Evolutionary conservation across 2,329 filamentous ascomycete genomes (phyloP).

Genomic region (Aspergillus fischeri): DNA sequence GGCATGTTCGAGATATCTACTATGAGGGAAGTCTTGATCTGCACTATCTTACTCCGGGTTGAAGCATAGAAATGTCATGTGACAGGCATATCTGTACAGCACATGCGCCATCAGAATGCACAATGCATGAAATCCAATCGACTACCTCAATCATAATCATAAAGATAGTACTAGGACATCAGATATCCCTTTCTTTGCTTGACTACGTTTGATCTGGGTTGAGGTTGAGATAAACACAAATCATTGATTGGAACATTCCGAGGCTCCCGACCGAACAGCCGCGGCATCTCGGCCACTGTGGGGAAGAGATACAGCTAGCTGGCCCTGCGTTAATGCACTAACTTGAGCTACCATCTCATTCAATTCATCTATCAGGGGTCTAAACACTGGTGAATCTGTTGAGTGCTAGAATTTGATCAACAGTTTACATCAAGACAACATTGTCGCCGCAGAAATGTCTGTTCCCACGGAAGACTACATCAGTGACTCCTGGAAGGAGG

Average conservation of each 20-base stretch:
- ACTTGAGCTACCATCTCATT: not conserved
- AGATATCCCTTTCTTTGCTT: not conserved
- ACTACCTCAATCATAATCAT: not conserved
- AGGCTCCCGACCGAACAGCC: not conserved
- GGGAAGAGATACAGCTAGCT: not conserved
- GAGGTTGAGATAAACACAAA: not conserved
- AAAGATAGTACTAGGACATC: not conserved
- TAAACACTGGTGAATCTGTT: not conserved
- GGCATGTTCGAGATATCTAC: not conserved
- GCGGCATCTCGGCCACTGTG: not conserved
- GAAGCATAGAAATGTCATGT: not conserved
- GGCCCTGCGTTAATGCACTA: not conserved
- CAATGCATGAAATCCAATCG: not conserved
- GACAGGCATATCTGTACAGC: not conserved
- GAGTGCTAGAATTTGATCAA: not conserved
- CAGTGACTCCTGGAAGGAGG: constrained; percentile 80
- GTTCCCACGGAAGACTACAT: constrained; percentile 70
- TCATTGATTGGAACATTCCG: not conserved
- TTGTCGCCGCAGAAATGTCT: constrained; percentile 50
- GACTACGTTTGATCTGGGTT: not conserved
- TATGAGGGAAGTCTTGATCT: too few species aligned
- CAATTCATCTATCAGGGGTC: not conserved
- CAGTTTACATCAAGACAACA: not conserved
- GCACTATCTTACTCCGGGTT: too few species aligned
- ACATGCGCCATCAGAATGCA: not conserved